Evolutionary conservation across 2,329 filamentous ascomycete species (phyloP).

Genomic region (Venturia aucupariae): DNA sequence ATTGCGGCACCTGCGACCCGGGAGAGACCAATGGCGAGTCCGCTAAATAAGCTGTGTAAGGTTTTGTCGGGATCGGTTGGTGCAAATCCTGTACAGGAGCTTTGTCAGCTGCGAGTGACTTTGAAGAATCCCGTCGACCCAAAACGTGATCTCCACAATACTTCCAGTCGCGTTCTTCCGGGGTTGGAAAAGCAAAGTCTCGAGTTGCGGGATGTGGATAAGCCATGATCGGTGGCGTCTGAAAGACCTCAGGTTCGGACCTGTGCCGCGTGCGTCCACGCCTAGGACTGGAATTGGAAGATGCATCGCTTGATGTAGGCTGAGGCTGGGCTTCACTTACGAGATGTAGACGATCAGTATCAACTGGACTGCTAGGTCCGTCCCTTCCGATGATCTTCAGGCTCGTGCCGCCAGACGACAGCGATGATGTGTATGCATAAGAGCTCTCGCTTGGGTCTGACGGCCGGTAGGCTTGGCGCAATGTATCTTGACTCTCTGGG

Average conservation of each 20-base stretch:
- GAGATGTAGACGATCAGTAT: not conserved
- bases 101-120: not conserved
- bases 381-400: not conserved
- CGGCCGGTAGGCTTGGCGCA: not conserved
- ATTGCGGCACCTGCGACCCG: not conserved
- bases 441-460: not conserved
- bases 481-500: not conserved
- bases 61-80: not conserved
- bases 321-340: not conserved
- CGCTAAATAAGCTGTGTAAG: not conserved
- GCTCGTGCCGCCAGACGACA: not conserved
- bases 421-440: not conserved
- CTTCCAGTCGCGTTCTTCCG: not conserved
- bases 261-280: not conserved
- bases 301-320: not conserved
- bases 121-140: not conserved
- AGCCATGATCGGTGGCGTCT: not conserved
- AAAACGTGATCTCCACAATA: conserved; percentile 4
- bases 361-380: not conserved
- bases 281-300: not conserved
- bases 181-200: not conserved
- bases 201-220: not conserved
- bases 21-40: not conserved
- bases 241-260: not conserved
- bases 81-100: not conserved